Evolutionary conservation across 495 filamentous ascomycete genomes (phyloP).

Genomic region (Chaetomium cochliodes): DNA sequence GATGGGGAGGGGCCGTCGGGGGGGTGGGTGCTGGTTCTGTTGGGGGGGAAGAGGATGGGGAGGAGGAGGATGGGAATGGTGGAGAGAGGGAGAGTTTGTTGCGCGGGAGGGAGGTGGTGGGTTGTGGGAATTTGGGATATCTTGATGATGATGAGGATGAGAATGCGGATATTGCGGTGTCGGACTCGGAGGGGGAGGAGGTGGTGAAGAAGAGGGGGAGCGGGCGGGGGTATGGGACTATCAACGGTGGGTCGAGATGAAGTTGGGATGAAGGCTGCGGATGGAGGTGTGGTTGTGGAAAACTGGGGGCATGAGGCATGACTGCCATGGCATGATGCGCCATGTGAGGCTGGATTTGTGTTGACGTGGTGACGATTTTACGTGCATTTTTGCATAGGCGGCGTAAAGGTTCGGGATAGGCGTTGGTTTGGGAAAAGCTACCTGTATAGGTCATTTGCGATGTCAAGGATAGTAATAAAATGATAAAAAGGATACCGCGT

Average conservation of each 20-base stretch:
- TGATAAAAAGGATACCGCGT: neutral
- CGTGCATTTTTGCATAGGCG: neutral
- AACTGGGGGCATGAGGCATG: neutral
- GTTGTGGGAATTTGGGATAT: neutral
- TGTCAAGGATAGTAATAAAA: neutral
- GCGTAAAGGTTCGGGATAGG: neutral
- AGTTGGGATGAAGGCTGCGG: too few relatives aligned
- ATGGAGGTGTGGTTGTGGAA: neutral
- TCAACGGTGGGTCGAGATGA: neutral
- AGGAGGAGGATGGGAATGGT: neutral
- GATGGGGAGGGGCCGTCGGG: slow-evolving; percentile 73
- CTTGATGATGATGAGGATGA: slow-evolving; percentile 3
- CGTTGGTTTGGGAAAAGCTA: neutral
- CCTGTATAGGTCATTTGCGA: neutral
- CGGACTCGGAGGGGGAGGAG: slow-evolving; percentile 10
- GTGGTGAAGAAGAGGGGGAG: neutral
- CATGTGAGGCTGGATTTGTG: neutral
- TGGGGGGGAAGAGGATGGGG: slow-evolving; percentile 42
- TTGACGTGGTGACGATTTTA: neutral
- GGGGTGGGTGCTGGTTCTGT: slow-evolving; percentile 24
- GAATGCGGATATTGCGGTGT: neutral
- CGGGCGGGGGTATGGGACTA: slow-evolving; percentile 4
- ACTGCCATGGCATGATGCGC: neutral
- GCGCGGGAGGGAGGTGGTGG: neutral
- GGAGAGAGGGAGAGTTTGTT: slow-evolving; percentile 14